Conservation (phyloP, 2,329 filamentous ascomycete genomes). For the Nemania serpens region DNA sequence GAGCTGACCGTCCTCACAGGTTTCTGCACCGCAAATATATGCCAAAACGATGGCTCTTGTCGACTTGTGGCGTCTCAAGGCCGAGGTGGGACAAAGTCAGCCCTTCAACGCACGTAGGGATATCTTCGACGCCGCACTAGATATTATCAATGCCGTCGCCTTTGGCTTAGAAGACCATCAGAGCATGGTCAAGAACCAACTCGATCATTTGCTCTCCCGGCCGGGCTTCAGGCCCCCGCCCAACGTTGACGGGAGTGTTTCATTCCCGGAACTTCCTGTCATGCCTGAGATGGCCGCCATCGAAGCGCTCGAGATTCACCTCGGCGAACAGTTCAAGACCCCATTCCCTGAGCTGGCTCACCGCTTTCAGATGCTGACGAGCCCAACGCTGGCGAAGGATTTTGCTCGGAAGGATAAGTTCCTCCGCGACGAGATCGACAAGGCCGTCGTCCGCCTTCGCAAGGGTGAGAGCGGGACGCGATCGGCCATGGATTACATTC, state of each 20-base stretch:
- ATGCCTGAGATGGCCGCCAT: constrained; percentile 30
- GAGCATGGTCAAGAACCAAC: constrained; percentile 25
- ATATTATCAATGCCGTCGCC: constrained; percentile 44
- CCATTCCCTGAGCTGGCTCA: constrained; percentile 19
- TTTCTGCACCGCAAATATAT: constrained; percentile 45
- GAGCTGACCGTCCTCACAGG: constrained; percentile 28
- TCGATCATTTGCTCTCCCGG: constrained; percentile 14
- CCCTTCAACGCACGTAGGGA: constrained; percentile 43
- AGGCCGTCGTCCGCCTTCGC: constrained; percentile 27
- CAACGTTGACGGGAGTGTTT: constrained; percentile 16
- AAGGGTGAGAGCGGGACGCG: constrained; percentile 25
- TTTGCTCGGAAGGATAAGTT: constrained; percentile 30
- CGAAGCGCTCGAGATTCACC: constrained; percentile 17
- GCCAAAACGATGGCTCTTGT: constrained; percentile 40
- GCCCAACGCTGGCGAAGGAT: constrained; percentile 11
- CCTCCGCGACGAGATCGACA: constrained; percentile 31
- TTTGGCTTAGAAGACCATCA: constrained; percentile 37
- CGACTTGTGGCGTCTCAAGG: constrained; percentile 44
- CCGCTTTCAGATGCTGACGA: constrained; percentile 21
- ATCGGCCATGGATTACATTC: constrained; percentile 41
- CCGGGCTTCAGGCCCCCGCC: neutral
- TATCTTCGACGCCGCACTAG: constrained; percentile 41
- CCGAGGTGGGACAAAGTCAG: constrained; percentile 32
- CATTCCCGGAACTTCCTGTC: constrained; percentile 23
- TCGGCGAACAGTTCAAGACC: constrained; percentile 28